These are phyloP conservation scores for Ceratocystiopsis sp. DNA, from an alignment of 2,329 filamentous ascomycete genomes.

Conservation along the genomic window DNA sequence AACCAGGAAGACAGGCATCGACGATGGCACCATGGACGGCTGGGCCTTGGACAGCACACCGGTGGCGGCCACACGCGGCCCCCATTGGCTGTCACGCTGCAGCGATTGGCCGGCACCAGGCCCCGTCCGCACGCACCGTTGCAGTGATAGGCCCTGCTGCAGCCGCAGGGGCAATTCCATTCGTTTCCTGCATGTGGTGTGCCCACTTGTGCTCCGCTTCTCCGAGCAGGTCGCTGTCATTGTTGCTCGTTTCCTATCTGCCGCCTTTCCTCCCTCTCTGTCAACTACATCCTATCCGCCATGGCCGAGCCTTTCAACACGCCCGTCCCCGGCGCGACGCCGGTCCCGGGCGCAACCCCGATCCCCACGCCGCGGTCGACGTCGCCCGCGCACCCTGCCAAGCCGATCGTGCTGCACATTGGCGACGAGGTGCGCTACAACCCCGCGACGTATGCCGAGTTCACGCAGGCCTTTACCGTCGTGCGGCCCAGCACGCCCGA, in stretches of 20 bases:
- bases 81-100: too few species aligned
- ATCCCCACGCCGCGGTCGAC: slow-evolving; percentile 12
- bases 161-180: too few species aligned
- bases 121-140: too few species aligned
- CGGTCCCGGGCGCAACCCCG: slow-evolving; percentile 11
- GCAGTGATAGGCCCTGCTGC: too few species aligned
- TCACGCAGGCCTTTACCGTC: slow-evolving; percentile 28
- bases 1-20: too few species aligned
- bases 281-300: neutral
- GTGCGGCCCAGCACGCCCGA: slow-evolving; percentile 27
- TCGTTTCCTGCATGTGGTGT: neutral
- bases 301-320: slow-evolving; percentile 18
- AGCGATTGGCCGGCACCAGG: too few species aligned
- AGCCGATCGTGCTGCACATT: slow-evolving; percentile 45
- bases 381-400: slow-evolving; percentile 9
- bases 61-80: too few species aligned
- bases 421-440: slow-evolving; percentile 45
- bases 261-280: too few species aligned
- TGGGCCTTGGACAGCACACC: too few species aligned
- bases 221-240: neutral
- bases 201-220: neutral
- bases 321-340: slow-evolving; percentile 11
- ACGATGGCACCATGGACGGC: too few species aligned
- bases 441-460: slow-evolving; percentile 25
- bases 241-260: neutral